Base-by-base conservation (phyloP, 176 grass and related monocot species). In the Lolium perenne region DNA sequence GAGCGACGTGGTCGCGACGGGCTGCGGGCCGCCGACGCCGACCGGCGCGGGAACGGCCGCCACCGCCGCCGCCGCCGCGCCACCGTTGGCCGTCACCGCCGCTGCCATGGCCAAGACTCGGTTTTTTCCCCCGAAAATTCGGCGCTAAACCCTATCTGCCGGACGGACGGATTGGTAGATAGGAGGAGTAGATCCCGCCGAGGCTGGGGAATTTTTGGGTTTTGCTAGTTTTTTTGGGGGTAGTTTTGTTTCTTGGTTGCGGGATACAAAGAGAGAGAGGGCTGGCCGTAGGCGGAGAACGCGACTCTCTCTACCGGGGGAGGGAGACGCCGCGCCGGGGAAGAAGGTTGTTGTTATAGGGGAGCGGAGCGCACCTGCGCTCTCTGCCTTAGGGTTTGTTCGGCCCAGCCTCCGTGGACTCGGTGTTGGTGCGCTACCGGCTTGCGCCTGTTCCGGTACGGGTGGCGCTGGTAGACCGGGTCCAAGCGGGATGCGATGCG, bases 1-100 rank as follows among this genome's bases (percentile, higher is more conserved):
- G 11, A 98, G 93, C 67, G 91, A 93, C 60, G 89, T 89, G 67
- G 89, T 86, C 55, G 91, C 85, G 54, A 86, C 88, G 56, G 82
- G 89, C 41, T 83, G 72, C 70, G 68, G 85, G 43, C 60, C 88
- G 51, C 61, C 87, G 73, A 14, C 93, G 14, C 54, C 87, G 7
- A 55, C 80, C 3, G 63, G 65, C 4, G 58, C 29, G 77, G 90
- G 71, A 9, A 79, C 80, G 2, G 65, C 63, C 7, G 62, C 77
- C 46, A 53, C 41, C 47, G 82, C 63, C 7, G 51, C 41, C 25
- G 41, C 84, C 59, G 80, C 25, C 22, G 82, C 11, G 64, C 87
- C 85, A 32, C 85, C 88, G 74, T 88, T 84, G 59, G 84, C 59
- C 56, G 66, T 85, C 55, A 55, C 80, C 57, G 43, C 83, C 73